Base-by-base conservation (phyloP, 371 early-diverging fungal genomes). In the Cokeromyces recurvatus region DNA sequence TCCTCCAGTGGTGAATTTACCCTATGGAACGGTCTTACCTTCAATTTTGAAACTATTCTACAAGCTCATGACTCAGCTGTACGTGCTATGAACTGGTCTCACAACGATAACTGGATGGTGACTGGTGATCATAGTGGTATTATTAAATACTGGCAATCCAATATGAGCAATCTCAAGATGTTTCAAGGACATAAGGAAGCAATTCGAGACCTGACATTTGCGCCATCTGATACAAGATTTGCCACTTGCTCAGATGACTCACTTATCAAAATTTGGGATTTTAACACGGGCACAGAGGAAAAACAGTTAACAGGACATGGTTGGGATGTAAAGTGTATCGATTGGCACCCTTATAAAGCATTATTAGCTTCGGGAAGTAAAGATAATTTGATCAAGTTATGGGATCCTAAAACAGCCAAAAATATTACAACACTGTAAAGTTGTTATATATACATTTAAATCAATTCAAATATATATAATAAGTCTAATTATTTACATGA, bases 21-120 rank as follows among this genome's bases (percentile, higher is more conserved):
- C 0, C 71, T 99, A 32, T 99, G 99, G 99, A 99, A 98, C 64
- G 98, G 98, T 5, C 77, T 97, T 29, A 93, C 95, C 0, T 99
- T 99, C 62, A 99, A 99, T 62, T 99, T 99, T 71, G 99, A 99
- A 61, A 99, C 99, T 2, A 99, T 99, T 62, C 67, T 98, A 51
- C 98, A 98, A 79, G 98, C 98, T 0, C 98, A 97, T 64, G 97
- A 95, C 53, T 82, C 86, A 16, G 90, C 99, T 4, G 89, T 99
- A 2, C 85, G 99, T 36, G 81, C 90, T 6, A 95, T 99, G 97
- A 82, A 85, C 53, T 99, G 99, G 99, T 91, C 95, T 14, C 98
- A 94, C 50, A 92, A 93, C 43, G 94, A 91, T 39, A 87, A 91
- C 38, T 99, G 97, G 92, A 82, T 99, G 81, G 84, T 99, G 1